phyloP scores from a whole-genome alignment of 306 rosid genomes.

The Cyclanthera cordifolia region DNA sequence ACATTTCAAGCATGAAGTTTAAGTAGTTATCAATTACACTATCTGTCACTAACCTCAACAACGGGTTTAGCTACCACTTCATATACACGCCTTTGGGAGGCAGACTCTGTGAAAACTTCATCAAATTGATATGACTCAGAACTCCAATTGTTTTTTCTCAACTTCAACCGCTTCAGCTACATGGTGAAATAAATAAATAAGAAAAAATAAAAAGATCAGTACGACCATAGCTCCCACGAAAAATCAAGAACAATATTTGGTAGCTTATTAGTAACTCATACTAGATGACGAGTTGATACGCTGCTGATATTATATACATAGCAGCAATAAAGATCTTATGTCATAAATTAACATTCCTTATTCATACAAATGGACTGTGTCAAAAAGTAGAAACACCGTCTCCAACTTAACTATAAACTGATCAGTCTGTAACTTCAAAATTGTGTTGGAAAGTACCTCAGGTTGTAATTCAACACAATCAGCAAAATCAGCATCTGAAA shows the following conservation, averaged over 20 bases:
- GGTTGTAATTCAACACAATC: constrained; percentile 54
- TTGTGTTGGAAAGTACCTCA: constrained; percentile 31
- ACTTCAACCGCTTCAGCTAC: constrained; percentile 51
- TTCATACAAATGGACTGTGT: background rate
- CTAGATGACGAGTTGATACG: background rate
- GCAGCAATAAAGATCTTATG: background rate
- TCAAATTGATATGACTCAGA: constrained; percentile 55
- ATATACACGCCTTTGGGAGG: constrained; percentile 55
- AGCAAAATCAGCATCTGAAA: constrained; percentile 41
- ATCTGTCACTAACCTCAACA: constrained; percentile 37
- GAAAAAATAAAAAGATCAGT: background rate
- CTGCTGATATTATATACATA: background rate
- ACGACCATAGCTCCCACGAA: background rate
- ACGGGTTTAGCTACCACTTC: constrained; percentile 64
- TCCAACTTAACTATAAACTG: background rate
- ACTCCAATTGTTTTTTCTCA: constrained; percentile 60
- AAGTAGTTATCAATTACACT: background rate
- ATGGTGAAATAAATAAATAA: background rate
- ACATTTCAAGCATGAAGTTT: constrained; percentile 7
- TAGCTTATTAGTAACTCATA: background rate
- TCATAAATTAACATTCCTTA: background rate
- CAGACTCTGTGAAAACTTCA: constrained; percentile 48
- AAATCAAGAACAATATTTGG: background rate
- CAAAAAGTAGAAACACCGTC: background rate
- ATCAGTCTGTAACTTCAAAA: background rate